Evolutionary conservation across 345 rosid species (phyloP).

Genomic region (Pistacia atlantica): DNA sequence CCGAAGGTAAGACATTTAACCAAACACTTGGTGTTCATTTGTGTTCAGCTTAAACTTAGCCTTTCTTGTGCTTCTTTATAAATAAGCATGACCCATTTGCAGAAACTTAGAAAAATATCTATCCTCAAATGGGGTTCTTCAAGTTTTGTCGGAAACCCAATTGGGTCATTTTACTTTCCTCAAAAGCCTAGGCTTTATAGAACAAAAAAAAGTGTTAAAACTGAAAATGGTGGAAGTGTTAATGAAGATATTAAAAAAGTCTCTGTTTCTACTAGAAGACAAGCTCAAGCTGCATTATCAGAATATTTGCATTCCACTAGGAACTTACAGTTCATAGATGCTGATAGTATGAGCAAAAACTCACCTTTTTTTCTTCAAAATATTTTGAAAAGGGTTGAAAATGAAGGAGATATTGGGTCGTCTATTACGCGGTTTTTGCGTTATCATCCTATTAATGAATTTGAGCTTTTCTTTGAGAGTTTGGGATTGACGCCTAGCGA

Average conservation of each 20-base stretch:
- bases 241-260: conserved; percentile 18
- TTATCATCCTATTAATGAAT: conserved; percentile 85
- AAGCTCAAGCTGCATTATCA: conserved; percentile 65
- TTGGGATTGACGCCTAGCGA: conserved; percentile 60
- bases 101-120: conserved; percentile 38
- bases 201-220: conserved; percentile 19
- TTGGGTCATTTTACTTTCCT: conserved; percentile 23
- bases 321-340: conserved; percentile 58
- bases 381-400: conserved; percentile 43
- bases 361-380: conserved; percentile 52
- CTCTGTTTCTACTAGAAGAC: conserved; percentile 34
- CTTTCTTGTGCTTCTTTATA: neutral
- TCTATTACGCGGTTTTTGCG: conserved; percentile 55
- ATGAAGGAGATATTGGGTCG: conserved; percentile 35
- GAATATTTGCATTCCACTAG: conserved; percentile 75
- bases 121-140: conserved; percentile 53
- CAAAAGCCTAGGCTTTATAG: conserved; percentile 48
- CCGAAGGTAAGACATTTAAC: conserved; percentile 1
- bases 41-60: neutral
- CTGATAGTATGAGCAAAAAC: conserved; percentile 69
- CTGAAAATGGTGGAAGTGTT: conserved; percentile 12
- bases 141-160: conserved; percentile 28
- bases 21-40: conserved; percentile 7
- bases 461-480: conserved; percentile 88
- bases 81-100: conserved; percentile 38